A percentile compares a stretch with the other conserved stretches of the same genome.
Evolutionary conservation across 2,329 filamentous ascomycete species (phyloP).

Genomic region (Rhynchosporium agropyri): DNA sequence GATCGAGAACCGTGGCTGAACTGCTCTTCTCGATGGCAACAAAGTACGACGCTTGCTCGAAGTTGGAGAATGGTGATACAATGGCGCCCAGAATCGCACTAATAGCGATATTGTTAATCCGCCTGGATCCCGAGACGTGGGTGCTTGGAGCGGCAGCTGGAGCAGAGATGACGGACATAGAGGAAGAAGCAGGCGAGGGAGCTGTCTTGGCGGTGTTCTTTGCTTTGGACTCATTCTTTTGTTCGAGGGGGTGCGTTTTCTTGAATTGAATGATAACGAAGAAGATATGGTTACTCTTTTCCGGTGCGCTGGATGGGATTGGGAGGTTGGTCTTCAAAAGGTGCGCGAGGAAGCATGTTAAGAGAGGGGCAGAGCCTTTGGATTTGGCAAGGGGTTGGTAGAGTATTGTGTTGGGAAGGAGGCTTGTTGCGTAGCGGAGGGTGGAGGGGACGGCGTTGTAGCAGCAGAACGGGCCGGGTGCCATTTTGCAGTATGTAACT

Average conservation of each 20-base stretch:
- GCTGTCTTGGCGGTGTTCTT: background rate
- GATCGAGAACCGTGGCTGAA: constrained; percentile 5
- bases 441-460: constrained; percentile 16
- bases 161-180: background rate
- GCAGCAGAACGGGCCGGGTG: constrained; percentile 24
- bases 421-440: constrained; percentile 12
- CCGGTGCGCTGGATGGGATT: background rate
- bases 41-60: constrained; percentile 15
- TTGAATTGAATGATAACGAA: constrained; percentile 15
- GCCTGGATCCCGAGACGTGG: background rate
- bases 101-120: background rate
- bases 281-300: background rate
- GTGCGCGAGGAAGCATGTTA: constrained; percentile 16
- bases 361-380: background rate
- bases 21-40: constrained; percentile 16
- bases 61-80: too few species aligned
- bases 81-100: background rate
- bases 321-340: background rate
- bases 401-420: constrained; percentile 10
- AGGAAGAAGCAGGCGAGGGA: background rate
- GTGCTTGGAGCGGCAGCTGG: background rate
- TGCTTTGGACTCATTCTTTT: background rate
- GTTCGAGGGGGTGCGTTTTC: background rate
- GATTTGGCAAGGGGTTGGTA: background rate
- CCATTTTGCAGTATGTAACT: background rate